Evolutionary conservation across 2,329 filamentous ascomycete species (phyloP).

Genomic region (Aspergillus sp.): DNA sequence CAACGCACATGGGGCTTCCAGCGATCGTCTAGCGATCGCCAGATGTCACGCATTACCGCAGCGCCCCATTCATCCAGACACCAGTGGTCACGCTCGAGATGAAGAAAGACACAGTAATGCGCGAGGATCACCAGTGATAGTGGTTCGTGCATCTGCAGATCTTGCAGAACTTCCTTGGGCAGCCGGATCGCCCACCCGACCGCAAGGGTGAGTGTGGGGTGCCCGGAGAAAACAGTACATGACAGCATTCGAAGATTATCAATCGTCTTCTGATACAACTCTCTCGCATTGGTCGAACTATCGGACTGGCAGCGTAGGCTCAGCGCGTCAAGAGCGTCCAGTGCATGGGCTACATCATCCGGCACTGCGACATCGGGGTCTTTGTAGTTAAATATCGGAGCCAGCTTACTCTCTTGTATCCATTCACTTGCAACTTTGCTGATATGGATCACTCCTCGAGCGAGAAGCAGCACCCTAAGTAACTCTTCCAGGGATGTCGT

Average conservation of each 20-base stretch:
- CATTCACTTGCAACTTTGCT: neutral
- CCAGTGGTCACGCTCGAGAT: constrained; percentile 15
- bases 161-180: constrained; percentile 9
- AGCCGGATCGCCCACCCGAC: constrained; percentile 21
- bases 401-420: constrained; percentile 6
- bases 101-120: constrained; percentile 21
- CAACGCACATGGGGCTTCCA: constrained; percentile 19
- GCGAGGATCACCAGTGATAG: constrained; percentile 21
- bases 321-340: constrained; percentile 2
- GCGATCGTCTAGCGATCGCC: constrained; percentile 5
- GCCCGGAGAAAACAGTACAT: constrained; percentile 12
- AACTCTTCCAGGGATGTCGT: constrained; percentile 1
- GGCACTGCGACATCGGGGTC: neutral
- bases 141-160: constrained; percentile 9
- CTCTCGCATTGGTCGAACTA: neutral
- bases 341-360: neutral
- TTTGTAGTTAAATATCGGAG: neutral
- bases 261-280: constrained; percentile 6
- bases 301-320: neutral
- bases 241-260: constrained; percentile 8
- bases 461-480: constrained; percentile 5
- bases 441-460: constrained; percentile 8
- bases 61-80: constrained; percentile 19
- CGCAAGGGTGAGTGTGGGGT: constrained; percentile 17
- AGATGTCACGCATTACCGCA: constrained; percentile 15